These are phyloP conservation scores for Tylopilus sp. DNA, from an alignment of 768 basidiomycete species.

Conservation along the genomic window DNA sequence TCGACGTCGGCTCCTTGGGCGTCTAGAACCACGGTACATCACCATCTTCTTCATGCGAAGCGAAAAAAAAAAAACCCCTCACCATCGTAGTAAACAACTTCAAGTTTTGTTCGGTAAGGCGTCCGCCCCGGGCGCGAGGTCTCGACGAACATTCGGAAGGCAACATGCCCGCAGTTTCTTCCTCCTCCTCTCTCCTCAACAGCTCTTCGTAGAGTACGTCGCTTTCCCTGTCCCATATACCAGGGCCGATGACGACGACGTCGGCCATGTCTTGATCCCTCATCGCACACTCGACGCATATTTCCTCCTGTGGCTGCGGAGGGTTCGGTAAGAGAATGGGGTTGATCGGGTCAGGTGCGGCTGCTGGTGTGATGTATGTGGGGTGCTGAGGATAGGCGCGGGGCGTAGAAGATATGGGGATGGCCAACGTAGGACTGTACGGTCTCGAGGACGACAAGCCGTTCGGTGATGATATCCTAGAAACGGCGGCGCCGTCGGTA, in stretches of 20 bases:
- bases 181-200: slow-evolving; percentile 65
- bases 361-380: slow-evolving; percentile 63
- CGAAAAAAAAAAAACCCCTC: slow-evolving; percentile 33
- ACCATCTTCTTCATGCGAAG: slow-evolving; percentile 1
- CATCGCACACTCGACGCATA: slow-evolving; percentile 98
- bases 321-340: slow-evolving; percentile 58
- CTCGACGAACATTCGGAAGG: slow-evolving; percentile 51
- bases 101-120: slow-evolving; percentile 72
- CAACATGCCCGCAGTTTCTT: slow-evolving; percentile 50
- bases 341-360: slow-evolving; percentile 55
- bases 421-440: slow-evolving; percentile 39
- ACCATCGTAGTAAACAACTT: slow-evolving; percentile 79
- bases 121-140: slow-evolving; percentile 63
- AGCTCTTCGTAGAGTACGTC: slow-evolving; percentile 81
- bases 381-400: slow-evolving; percentile 73
- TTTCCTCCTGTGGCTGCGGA: slow-evolving; percentile 62
- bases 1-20: slow-evolving; percentile 82
- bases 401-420: slow-evolving; percentile 61
- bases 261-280: slow-evolving; percentile 98
- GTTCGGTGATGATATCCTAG: slow-evolving; percentile 46
- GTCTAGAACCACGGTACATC: slow-evolving; percentile 51
- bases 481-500: slow-evolving; percentile 31
- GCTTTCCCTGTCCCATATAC: slow-evolving; percentile 89
- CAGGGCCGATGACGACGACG: slow-evolving; percentile 81
- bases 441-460: slow-evolving; percentile 57